Conservation (phyloP, 2,329 filamentous ascomycete genomes). For the Hymenoscyphus infarciens region DNA sequence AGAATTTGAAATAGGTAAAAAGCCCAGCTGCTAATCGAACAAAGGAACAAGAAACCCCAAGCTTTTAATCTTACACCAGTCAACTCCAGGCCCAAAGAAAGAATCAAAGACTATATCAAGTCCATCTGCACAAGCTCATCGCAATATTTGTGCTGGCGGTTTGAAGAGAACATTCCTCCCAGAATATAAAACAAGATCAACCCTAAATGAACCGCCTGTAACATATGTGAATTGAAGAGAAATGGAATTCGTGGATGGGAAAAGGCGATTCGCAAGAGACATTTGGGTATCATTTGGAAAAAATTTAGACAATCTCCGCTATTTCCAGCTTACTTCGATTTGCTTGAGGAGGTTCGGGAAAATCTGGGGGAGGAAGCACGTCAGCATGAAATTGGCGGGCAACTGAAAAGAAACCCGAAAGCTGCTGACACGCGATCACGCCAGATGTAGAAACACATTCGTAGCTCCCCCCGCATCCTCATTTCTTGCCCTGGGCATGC, state of each 20-base stretch:
- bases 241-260: neutral
- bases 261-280: neutral
- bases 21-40: neutral
- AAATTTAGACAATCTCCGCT: neutral
- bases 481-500: neutral
- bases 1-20: neutral
- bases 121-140: neutral
- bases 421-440: neutral
- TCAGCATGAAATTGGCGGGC: neutral
- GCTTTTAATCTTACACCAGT: neutral
- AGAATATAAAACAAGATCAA: neutral
- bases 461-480: neutral
- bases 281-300: slow-evolving; percentile 2
- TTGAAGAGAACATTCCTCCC: neutral
- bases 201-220: neutral
- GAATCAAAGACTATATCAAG: neutral
- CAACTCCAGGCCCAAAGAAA: neutral
- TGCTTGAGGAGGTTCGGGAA: neutral
- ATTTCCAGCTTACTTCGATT: neutral
- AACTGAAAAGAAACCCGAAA: neutral
- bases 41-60: neutral
- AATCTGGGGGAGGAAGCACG: neutral
- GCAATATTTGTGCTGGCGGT: neutral
- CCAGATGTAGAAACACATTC: neutral
- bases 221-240: neutral